phyloP scores from a whole-genome alignment of 495 filamentous ascomycete species.

The Talaromyces borbonicus region DNA sequence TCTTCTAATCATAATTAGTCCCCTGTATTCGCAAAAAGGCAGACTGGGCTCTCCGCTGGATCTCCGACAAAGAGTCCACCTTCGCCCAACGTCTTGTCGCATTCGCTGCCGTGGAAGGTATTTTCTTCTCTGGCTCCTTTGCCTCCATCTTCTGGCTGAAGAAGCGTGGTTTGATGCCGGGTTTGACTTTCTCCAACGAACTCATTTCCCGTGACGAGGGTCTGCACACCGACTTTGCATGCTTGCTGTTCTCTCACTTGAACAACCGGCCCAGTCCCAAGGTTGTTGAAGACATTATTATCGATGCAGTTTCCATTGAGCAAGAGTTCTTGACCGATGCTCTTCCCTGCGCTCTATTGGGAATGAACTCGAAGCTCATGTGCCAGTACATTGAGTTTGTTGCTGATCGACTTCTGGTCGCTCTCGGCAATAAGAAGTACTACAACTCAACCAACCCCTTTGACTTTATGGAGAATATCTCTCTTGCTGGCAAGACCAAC shows the following conservation, averaged over 20 bases:
- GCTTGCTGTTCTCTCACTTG: constrained; percentile 89
- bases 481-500: constrained; percentile 97
- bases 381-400: constrained; percentile 99
- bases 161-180: constrained; percentile 98
- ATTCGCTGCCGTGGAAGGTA: constrained; percentile 96
- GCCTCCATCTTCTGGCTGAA: constrained; percentile 99
- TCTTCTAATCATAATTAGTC: too few relatives aligned
- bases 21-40: constrained; percentile 96
- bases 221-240: constrained; percentile 98
- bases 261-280: constrained; percentile 80
- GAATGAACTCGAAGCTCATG: constrained; percentile 97
- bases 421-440: constrained; percentile 87
- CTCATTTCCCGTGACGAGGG: constrained; percentile 99
- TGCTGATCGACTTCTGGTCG: constrained; percentile 83
- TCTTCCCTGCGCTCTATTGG: constrained; percentile 81
- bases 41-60: constrained; percentile 95
- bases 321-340: constrained; percentile 97
- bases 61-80: constrained; percentile 80
- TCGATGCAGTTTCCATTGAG: constrained; percentile 88
- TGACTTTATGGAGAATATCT: constrained; percentile 99
- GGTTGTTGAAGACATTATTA: constrained; percentile 76
- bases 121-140: constrained; percentile 99
- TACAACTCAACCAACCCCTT: constrained; percentile 93
- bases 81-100: constrained; percentile 94
- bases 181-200: constrained; percentile 98